Percentiles rank a stretch among this genome's conserved stretches.
Evolutionary conservation across 768 basidiomycete species (phyloP).

Genomic region (Serendipita sp.): DNA sequence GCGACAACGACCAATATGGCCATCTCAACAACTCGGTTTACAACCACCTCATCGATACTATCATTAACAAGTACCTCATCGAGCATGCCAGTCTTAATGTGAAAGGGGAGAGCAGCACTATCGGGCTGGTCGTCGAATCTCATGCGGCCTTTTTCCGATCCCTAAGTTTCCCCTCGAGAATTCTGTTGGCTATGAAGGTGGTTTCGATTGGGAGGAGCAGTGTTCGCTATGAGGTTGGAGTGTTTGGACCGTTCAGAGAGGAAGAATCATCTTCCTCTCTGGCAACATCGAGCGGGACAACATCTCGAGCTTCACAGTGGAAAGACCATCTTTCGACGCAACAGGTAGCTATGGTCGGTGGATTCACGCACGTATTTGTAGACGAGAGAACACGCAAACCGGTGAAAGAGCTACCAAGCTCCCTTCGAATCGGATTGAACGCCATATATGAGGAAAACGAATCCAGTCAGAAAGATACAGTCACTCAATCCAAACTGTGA

Average conservation of each 20-base stretch:
- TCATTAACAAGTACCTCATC: constrained; percentile 67
- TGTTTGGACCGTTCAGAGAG: constrained; percentile 35
- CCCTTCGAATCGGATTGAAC: not conserved
- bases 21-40: constrained; percentile 72
- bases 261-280: constrained; percentile 25
- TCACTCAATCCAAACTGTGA: too few relatives aligned
- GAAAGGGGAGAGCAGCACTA: constrained; percentile 26
- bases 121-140: constrained; percentile 68
- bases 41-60: constrained; percentile 67
- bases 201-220: constrained; percentile 55
- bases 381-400: constrained; percentile 43
- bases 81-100: constrained; percentile 43
- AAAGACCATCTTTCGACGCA: constrained; percentile 24
- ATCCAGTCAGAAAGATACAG: too few relatives aligned
- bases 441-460: too few relatives aligned
- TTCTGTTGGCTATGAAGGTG: constrained; percentile 57
- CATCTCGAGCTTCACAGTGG: not conserved
- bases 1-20: constrained; percentile 72
- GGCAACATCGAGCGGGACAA: not conserved
- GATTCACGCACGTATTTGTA: constrained; percentile 77
- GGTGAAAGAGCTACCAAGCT: constrained; percentile 17
- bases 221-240: constrained; percentile 62
- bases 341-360: constrained; percentile 28
- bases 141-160: constrained; percentile 64
- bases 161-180: constrained; percentile 51